phyloP scores from a whole-genome alignment of 2,329 filamentous ascomycete species.

The Stromatinia cepivora region DNA sequence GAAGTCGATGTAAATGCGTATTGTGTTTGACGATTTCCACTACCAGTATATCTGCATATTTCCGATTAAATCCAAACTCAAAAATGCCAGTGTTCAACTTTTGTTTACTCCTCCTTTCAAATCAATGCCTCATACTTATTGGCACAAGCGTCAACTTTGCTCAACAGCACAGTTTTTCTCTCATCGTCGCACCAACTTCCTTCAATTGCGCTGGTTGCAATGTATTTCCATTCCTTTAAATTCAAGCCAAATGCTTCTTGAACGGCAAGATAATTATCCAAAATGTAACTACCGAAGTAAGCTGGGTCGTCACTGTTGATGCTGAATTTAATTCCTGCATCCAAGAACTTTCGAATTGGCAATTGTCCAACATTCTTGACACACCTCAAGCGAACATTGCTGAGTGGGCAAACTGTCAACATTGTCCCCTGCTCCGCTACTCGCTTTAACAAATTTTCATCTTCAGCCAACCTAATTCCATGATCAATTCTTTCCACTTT shows the following conservation, averaged over 20 bases:
- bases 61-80: background rate
- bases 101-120: background rate
- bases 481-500: conserved; percentile 71
- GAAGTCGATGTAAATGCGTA: background rate
- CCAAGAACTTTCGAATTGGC: conserved; percentile 47
- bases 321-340: conserved; percentile 49
- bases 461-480: conserved; percentile 64
- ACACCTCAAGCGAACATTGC: conserved; percentile 62
- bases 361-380: conserved; percentile 47
- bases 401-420: conserved; percentile 71
- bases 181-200: conserved; percentile 68
- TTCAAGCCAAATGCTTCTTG: conserved; percentile 68
- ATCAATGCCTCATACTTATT: conserved; percentile 27
- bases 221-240: conserved; percentile 64
- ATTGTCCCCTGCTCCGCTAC: conserved; percentile 59
- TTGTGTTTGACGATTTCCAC: background rate
- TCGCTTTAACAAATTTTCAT: conserved; percentile 56
- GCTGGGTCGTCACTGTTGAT: conserved; percentile 53
- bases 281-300: conserved; percentile 70
- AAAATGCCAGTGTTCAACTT: background rate
- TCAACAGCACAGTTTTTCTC: conserved; percentile 61
- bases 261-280: conserved; percentile 74
- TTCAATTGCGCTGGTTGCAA: conserved; percentile 61
- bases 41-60: conserved; percentile 4
- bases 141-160: conserved; percentile 46